A percentile compares a stretch with the other conserved stretches of the same genome.
Evolutionary conservation across 139 green algal species (phyloP).

Genomic region (Chlorella sp.): DNA sequence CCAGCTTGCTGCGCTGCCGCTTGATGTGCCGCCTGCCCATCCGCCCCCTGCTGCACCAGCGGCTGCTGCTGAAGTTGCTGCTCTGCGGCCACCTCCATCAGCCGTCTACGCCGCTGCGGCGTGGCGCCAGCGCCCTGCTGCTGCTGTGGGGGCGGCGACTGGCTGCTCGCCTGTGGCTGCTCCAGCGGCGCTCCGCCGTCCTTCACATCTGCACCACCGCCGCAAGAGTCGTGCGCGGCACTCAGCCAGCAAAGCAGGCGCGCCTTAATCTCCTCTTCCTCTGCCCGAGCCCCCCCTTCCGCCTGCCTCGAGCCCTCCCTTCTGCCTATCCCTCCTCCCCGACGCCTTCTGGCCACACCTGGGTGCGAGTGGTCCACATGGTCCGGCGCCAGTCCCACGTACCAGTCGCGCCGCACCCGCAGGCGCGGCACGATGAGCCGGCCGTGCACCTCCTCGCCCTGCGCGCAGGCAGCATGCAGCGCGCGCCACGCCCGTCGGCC

Average conservation of each 20-base stretch:
- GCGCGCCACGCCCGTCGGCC: background rate
- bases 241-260: too few relatives aligned
- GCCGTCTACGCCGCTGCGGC: background rate
- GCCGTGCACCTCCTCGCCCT: conserved; percentile 60
- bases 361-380: conserved; percentile 87
- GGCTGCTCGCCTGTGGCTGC: conserved; percentile 3
- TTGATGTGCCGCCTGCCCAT: background rate
- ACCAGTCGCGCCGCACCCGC: conserved; percentile 83
- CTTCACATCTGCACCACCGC: background rate
- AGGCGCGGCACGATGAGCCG: conserved; percentile 72
- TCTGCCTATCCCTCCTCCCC: too few relatives aligned
- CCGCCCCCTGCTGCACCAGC: background rate
- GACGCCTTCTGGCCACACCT: too few relatives aligned
- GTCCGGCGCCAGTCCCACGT: conserved; percentile 81
- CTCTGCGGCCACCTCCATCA: conserved; percentile 11
- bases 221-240: background rate
- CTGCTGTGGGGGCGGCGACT: conserved; percentile 1
- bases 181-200: background rate
- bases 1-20: conserved; percentile 2
- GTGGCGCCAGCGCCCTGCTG: background rate
- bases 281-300: too few relatives aligned
- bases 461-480: background rate
- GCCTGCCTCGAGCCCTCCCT: too few relatives aligned
- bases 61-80: too few relatives aligned
- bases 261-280: too few relatives aligned